These are phyloP conservation scores for Emiliania huxleyi DNA, from an alignment of 78 protist genomes.

Conservation along the genomic window DNA sequence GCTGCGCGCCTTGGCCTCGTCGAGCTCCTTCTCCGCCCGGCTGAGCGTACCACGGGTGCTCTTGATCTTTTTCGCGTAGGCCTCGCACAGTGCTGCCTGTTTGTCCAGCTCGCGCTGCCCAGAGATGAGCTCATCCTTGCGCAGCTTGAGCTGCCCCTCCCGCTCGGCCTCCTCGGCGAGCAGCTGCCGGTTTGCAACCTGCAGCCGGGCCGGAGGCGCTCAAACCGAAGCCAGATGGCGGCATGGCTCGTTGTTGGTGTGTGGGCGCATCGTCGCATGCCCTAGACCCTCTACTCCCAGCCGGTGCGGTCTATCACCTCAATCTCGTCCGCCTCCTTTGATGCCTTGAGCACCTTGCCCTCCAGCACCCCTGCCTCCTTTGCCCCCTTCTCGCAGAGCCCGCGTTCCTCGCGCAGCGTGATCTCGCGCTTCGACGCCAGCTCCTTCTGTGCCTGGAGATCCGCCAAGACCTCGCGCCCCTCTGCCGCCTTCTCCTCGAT, in stretches of 20 bases:
- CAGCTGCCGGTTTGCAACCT: conserved; percentile 5
- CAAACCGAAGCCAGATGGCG: too few species aligned
- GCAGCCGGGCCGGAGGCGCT: too few species aligned
- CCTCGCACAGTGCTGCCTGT: not conserved
- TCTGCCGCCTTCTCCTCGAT: not conserved
- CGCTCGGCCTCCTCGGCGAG: conserved; percentile 31
- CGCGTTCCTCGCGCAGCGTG: not conserved
- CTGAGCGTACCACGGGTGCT: not conserved
- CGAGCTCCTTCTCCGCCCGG: conserved; percentile 4
- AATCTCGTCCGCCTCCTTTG: not conserved
- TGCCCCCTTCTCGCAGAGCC: not conserved
- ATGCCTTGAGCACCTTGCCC: not conserved
- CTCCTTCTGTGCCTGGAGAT: not conserved
- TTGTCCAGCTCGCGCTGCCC: not conserved
- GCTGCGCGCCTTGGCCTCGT: not conserved
- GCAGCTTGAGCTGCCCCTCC: conserved; percentile 36
- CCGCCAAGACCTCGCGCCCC: not conserved
- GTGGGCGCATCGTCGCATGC: too few species aligned
- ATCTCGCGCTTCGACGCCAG: not conserved
- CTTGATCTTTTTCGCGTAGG: conserved; percentile 1
- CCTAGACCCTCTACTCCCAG: too few species aligned
- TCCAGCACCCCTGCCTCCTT: not conserved
- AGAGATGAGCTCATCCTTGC: conserved; percentile 38
- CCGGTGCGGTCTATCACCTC: too few species aligned
- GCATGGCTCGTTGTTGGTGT: too few species aligned